Evolutionary conservation across 2,329 filamentous ascomycete genomes (phyloP).

Genomic region (Hypoxylon rubiginosum): DNA sequence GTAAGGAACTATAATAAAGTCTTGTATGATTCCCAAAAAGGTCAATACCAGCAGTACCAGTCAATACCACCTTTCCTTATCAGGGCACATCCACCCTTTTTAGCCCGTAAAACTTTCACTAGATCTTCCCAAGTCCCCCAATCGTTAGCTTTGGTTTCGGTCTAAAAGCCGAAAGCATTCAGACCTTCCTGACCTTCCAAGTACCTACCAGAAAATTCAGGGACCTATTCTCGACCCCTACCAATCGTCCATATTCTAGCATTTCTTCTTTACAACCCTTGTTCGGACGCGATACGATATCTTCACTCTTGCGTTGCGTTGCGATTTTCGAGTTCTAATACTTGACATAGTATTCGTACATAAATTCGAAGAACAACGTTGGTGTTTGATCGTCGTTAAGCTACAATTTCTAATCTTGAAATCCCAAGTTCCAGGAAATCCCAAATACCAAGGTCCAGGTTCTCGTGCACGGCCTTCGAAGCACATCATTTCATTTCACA

Average conservation of each 20-base stretch:
- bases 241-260: neutral
- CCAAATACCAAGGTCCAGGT: conserved; percentile 21
- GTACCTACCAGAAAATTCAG: conserved; percentile 20
- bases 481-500: conserved; percentile 44
- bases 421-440: neutral
- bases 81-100: conserved; percentile 30
- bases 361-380: neutral
- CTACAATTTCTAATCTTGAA: conserved; percentile 28
- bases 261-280: neutral
- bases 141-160: conserved; percentile 17
- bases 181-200: conserved; percentile 6
- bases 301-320: neutral
- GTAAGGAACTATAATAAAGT: conserved; percentile 1
- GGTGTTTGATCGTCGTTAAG: conserved; percentile 24
- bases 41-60: conserved; percentile 4
- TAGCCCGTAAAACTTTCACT: conserved; percentile 33
- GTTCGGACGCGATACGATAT: neutral
- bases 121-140: conserved; percentile 4
- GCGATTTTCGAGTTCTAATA: neutral
- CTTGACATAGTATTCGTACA: neutral
- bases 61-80: conserved; percentile 29
- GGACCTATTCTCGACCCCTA: conserved; percentile 30
- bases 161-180: conserved; percentile 17
- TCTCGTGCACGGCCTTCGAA: conserved; percentile 38
- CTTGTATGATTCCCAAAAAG: conserved; percentile 35